These are phyloP conservation scores for Candida qinlingensis DNA, from an alignment of 805 yeast species.

Conservation along the genomic window DNA sequence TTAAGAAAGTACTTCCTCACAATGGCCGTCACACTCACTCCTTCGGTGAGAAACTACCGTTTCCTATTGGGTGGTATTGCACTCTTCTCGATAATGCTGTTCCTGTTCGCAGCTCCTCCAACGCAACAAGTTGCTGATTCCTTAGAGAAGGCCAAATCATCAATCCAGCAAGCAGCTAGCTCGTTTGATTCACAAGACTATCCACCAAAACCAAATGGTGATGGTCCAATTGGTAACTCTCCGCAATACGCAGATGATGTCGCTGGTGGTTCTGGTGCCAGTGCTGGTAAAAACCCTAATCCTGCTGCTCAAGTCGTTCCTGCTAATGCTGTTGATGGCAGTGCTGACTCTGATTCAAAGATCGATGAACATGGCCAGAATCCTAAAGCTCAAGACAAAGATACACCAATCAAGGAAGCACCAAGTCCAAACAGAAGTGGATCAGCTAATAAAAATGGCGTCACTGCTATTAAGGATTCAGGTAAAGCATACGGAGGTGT, in stretches of 20 bases:
- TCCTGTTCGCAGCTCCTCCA: constrained; percentile 44
- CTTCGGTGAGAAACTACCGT: constrained; percentile 45
- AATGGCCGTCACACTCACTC: constrained; percentile 8
- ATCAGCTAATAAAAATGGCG: constrained; percentile 14
- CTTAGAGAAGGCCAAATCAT: constrained; percentile 26
- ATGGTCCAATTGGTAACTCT: constrained; percentile 10
- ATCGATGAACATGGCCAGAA: constrained; percentile 13
- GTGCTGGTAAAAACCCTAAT: neutral
- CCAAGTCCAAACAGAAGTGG: constrained; percentile 22
- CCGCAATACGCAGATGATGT: constrained; percentile 26
- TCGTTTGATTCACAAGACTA: constrained; percentile 10
- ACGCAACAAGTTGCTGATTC: constrained; percentile 32
- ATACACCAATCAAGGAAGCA: constrained; percentile 25
- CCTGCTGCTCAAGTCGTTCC: neutral
- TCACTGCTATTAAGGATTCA: constrained; percentile 24
- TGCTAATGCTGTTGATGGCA: constrained; percentile 20
- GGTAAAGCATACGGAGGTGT: constrained; percentile 25
- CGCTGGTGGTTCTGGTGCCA: neutral
- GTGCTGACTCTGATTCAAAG: constrained; percentile 20
- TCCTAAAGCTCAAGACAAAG: constrained; percentile 24
- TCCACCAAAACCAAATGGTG: constrained; percentile 11
- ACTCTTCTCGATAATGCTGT: constrained; percentile 43
- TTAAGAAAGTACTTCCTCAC: neutral
- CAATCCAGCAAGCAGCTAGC: constrained; percentile 9
- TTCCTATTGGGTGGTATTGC: constrained; percentile 46